phyloP scores from a whole-genome alignment of 805 yeast species.

The Brettanomyces custersianus region DNA sequence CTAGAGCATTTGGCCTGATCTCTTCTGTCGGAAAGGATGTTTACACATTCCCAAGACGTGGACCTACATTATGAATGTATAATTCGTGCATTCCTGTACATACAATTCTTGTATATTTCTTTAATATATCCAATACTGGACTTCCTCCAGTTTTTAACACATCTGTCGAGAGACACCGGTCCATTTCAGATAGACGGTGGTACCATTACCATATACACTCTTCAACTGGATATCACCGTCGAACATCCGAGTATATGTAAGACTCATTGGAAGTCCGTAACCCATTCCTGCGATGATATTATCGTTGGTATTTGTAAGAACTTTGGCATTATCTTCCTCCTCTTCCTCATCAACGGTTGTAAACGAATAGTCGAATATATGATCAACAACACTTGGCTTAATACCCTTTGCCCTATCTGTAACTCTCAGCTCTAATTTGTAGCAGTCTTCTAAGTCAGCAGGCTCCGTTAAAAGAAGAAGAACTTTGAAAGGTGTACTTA shows the following conservation, averaged over 20 bases:
- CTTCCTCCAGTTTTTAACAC: background rate
- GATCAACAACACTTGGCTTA: constrained; percentile 49
- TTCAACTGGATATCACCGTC: constrained; percentile 64
- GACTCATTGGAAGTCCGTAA: constrained; percentile 82
- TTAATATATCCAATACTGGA: constrained; percentile 5
- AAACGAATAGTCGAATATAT: constrained; percentile 80
- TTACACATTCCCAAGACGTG: constrained; percentile 27
- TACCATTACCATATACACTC: constrained; percentile 69
- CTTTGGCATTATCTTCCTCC: constrained; percentile 46
- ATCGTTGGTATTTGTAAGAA: constrained; percentile 48
- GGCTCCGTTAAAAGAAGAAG: constrained; percentile 33
- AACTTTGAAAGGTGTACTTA: constrained; percentile 36
- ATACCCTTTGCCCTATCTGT: constrained; percentile 91
- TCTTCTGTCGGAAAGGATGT: constrained; percentile 64
- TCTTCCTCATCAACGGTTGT: constrained; percentile 55
- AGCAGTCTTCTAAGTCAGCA: constrained; percentile 17
- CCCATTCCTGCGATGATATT: constrained; percentile 89
- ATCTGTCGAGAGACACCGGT: constrained; percentile 23
- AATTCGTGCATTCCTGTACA: constrained; percentile 4
- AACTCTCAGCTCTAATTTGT: constrained; percentile 55
- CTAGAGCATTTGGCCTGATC: constrained; percentile 72
- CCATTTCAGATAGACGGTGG: constrained; percentile 59
- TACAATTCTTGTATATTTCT: constrained; percentile 2
- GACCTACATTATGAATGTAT: constrained; percentile 14
- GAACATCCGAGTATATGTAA: constrained; percentile 65